Percentiles rank a stretch among this genome's conserved stretches.
Conservation (phyloP, 306 rosid genomes). For the Gillenia trifoliata region DNA sequence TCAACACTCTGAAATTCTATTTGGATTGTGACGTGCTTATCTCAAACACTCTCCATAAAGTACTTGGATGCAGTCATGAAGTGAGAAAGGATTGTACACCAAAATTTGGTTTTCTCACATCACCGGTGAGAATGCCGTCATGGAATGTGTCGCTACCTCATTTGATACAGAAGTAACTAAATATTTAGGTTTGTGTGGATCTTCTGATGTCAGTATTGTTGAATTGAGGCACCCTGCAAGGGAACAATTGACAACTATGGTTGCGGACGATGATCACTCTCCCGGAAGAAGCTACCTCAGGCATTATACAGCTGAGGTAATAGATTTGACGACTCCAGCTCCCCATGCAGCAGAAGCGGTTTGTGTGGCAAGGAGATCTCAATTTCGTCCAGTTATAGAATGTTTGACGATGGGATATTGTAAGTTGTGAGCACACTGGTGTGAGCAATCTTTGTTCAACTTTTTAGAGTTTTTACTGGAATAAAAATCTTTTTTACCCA, state of each 20-base stretch:
- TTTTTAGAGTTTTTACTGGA: not conserved
- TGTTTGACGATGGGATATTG: not conserved
- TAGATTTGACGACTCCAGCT: slow-evolving; percentile 79
- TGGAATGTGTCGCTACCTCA: not conserved
- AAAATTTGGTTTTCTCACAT: slow-evolving; percentile 21
- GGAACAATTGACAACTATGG: slow-evolving; percentile 13
- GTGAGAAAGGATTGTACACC: slow-evolving; percentile 1
- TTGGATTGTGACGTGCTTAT: no score
- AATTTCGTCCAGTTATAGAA: slow-evolving; percentile 49
- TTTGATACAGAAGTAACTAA: no score
- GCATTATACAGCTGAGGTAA: slow-evolving; percentile 48
- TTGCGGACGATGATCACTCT: slow-evolving; percentile 14
- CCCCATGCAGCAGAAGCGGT: slow-evolving; percentile 55
- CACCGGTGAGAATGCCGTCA: slow-evolving; percentile 14
- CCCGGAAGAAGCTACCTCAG: slow-evolving; percentile 8
- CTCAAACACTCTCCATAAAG: no score
- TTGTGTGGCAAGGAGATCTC: slow-evolving; percentile 51
- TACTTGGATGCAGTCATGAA: slow-evolving; percentile 16
- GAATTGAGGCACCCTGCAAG: slow-evolving; percentile 24
- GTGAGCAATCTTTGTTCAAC: not conserved
- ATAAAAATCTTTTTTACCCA: not conserved
- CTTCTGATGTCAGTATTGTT: slow-evolving; percentile 1
- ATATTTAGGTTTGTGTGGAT: no score
- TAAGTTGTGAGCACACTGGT: not conserved
- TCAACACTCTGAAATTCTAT: no score